A percentile compares a stretch with the other conserved stretches of the same genome.
These are phyloP conservation scores for Calonectria multiphialidica DNA, from an alignment of 2,329 filamentous ascomycete genomes.

Conservation along the genomic window DNA sequence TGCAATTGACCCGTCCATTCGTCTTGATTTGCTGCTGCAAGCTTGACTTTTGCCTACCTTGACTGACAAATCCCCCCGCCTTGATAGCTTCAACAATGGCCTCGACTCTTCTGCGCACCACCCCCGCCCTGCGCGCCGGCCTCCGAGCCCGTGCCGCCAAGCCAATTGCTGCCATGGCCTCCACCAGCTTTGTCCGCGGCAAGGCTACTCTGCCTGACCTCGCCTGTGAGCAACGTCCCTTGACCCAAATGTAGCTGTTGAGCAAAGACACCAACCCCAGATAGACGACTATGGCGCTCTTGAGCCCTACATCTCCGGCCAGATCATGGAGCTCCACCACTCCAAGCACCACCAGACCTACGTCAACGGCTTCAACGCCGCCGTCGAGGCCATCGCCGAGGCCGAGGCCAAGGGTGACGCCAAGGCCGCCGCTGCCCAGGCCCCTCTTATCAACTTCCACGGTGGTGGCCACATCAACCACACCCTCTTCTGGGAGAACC, in stretches of 20 bases:
- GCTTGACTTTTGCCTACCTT: not conserved
- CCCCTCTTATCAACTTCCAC: constrained; percentile 79
- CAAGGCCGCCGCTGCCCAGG: constrained; percentile 62
- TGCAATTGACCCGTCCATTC: constrained; percentile 4
- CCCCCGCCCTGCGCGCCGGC: constrained; percentile 75
- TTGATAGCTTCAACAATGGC: constrained; percentile 70
- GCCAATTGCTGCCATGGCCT: constrained; percentile 73
- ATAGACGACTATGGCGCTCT: constrained; percentile 96
- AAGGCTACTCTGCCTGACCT: constrained; percentile 97
- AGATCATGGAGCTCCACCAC: constrained; percentile 98
- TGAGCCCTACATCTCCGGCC: constrained; percentile 83
- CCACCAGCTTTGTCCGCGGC: constrained; percentile 82
- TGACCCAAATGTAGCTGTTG: not conserved
- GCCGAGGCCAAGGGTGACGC: constrained; percentile 74
- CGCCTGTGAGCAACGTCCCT: constrained; percentile 55
- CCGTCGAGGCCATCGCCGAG: constrained; percentile 76
- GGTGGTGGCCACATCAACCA: constrained; percentile 91
- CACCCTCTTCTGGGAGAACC: constrained; percentile 87
- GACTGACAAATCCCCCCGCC: constrained; percentile 25
- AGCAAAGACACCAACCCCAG: not conserved
- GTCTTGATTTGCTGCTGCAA: not conserved
- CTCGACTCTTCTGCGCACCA: constrained; percentile 79
- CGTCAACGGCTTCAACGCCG: constrained; percentile 88
- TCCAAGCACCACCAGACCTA: constrained; percentile 95
- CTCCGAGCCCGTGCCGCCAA: constrained; percentile 76